Percentiles rank a stretch among this genome's conserved stretches.
Evolutionary conservation across 2,329 filamentous ascomycete species (phyloP).

Genomic region (Lachnellula arida): DNA sequence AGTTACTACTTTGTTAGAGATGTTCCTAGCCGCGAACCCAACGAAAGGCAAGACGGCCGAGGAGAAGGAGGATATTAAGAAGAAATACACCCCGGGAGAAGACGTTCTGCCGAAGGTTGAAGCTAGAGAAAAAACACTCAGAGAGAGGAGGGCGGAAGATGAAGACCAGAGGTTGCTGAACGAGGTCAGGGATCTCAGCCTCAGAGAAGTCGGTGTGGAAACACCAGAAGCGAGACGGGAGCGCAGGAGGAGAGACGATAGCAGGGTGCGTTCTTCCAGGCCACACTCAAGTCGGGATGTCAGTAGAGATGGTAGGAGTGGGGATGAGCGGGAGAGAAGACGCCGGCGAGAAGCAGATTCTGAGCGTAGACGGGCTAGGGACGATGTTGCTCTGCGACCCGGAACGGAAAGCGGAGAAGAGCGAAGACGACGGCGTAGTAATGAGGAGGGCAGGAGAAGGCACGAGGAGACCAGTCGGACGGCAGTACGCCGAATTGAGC

Average conservation of each 20-base stretch:
- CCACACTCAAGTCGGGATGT: conserved; percentile 32
- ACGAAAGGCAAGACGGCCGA: conserved; percentile 61
- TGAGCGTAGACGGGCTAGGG: conserved; percentile 26
- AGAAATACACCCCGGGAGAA: conserved; percentile 77
- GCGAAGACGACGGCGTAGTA: conserved; percentile 22
- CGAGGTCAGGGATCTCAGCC: conserved; percentile 30
- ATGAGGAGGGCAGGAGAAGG: conserved; percentile 24
- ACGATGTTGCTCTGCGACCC: conserved; percentile 16
- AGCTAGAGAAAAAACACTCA: conserved; percentile 45
- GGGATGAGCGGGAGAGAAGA: conserved; percentile 27
- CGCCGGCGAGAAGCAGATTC: conserved; percentile 31
- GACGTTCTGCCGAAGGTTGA: conserved; percentile 65
- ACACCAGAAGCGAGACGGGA: conserved; percentile 24
- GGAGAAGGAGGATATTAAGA: conserved; percentile 72
- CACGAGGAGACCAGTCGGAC: conserved; percentile 26
- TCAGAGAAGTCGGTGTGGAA: conserved; percentile 59
- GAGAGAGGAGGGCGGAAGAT: conserved; percentile 49
- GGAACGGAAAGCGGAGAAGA: conserved; percentile 19
- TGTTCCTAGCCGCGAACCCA: conserved; percentile 78
- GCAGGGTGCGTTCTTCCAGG: conserved; percentile 23
- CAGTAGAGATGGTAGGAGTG: conserved; percentile 24
- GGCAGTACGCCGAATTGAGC: conserved; percentile 62
- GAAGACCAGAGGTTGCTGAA: conserved; percentile 29
- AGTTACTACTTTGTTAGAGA: conserved; percentile 83
- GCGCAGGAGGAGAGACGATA: conserved; percentile 28